Conservation (phyloP, 495 filamentous ascomycete genomes). For the Sabuloglossum arenarium region DNA sequence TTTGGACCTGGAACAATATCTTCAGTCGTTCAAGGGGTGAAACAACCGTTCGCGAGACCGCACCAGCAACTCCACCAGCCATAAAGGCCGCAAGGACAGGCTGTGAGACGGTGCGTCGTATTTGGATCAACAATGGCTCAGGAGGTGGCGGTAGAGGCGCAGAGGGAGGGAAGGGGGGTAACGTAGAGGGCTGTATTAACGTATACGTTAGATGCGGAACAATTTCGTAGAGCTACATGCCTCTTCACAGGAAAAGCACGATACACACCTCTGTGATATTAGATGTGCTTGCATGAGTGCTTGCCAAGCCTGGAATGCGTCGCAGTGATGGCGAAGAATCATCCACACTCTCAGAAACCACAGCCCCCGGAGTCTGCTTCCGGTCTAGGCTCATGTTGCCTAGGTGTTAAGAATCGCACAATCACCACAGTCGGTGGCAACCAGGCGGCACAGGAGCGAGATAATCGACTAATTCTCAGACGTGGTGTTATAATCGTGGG, state of each 20-base stretch:
- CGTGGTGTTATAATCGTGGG: not conserved
- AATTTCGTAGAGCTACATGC: not conserved
- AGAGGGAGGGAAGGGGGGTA: not conserved
- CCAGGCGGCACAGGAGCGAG: not conserved
- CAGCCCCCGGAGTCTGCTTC: not conserved
- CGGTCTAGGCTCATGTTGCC: not conserved
- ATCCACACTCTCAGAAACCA: not conserved
- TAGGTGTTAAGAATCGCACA: not conserved
- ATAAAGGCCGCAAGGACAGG: slow-evolving; percentile 81
- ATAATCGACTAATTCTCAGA: not conserved
- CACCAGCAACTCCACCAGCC: slow-evolving; percentile 88
- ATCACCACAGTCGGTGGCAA: not conserved
- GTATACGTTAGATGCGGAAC: not conserved
- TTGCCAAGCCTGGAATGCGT: not conserved
- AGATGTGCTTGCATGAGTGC: not conserved
- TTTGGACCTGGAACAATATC: slow-evolving; percentile 93
- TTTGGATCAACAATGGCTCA: not conserved
- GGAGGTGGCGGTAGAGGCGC: not conserved
- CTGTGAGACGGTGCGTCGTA: slow-evolving; percentile 30
- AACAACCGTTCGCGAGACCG: slow-evolving; percentile 92
- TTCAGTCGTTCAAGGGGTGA: slow-evolving; percentile 90
- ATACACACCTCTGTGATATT: not conserved
- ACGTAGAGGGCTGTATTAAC: not conserved
- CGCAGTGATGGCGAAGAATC: not conserved
- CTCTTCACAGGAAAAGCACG: not conserved